Base-by-base conservation (phyloP, 495 filamentous ascomycete species). In the Pseudevernia furfuracea region DNA sequence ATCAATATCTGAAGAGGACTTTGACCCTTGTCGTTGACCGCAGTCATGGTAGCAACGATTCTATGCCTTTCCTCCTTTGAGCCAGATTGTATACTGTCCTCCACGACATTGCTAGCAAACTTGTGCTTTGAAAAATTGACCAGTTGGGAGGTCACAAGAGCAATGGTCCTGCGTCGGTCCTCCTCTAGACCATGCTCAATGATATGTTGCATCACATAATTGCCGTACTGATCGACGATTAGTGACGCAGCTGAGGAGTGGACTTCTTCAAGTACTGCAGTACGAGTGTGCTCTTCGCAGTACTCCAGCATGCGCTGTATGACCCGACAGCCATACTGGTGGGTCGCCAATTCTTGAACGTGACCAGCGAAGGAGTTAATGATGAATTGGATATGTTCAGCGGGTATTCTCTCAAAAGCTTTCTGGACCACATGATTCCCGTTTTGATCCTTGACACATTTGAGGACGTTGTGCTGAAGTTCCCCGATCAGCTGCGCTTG, bases 351-450 rank as follows among this genome's bases (percentile, higher is more conserved):
- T 58, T 81, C 76, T 62, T 85, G 84, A n/a, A 97, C 90, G 64
- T 92, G 86, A 21, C 87, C 88, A 38, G 78, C 82, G 77, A 97
- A 89, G 52, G 90, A 88, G 52, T 89, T 84, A 79, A 96, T 89
- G 73, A 97, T 89, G 77, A 96, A 93, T 66, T 87, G 87, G 49
- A 96, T 89, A 66, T 94, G 85, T 63, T 90, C 82, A 1, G 85
- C 80, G 3, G 90, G 90, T 7, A 96, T 88, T 57, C 90, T 80
- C 71, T 96, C 90, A 67, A 98, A 93, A 43, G 90, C 89, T 74
- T 96, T 96, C 71, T 97, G 95, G 53, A 98, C 87, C 43, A 98
- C 94, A 68, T 97, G 95, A 73, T 98, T 98, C 43, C 94, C 94
- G 64, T 98, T 94, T 71, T 92, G 89, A 67, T 96, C 89, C 61